Percentiles rank a stretch among this genome's conserved stretches.
Evolutionary conservation across 176 grass and related monocot genomes (phyloP).

Genomic region (Oryza officinalis): DNA sequence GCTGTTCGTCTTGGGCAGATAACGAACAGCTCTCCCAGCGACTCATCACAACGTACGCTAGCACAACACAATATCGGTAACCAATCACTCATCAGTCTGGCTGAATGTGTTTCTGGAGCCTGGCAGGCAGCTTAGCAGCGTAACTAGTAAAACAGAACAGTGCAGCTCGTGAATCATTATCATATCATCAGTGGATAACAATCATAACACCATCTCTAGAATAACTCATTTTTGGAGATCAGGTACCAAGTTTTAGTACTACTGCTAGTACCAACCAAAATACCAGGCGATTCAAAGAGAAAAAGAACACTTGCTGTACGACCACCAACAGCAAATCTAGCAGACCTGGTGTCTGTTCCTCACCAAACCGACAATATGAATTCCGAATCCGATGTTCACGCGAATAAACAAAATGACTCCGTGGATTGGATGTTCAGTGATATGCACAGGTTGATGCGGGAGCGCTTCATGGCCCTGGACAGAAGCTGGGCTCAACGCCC

Average conservation of each 20-base stretch:
- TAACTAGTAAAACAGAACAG: neutral
- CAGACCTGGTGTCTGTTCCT: neutral
- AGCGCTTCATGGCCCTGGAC: neutral
- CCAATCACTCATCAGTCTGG: no score
- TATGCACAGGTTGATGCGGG: conserved; percentile 37
- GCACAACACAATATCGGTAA: no score
- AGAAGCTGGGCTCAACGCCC: conserved; percentile 42
- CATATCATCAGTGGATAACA: neutral
- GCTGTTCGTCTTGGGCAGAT: no score
- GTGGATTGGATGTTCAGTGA: neutral
- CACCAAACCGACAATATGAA: conserved; percentile 12
- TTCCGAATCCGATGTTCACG: neutral
- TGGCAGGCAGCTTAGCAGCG: no score
- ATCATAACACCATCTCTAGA: neutral
- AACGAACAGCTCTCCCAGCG: no score
- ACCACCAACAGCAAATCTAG: neutral
- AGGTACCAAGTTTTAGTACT: neutral
- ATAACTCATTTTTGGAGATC: neutral
- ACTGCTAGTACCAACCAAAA: neutral
- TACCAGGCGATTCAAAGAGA: conserved; percentile 9
- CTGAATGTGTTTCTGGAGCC: no score
- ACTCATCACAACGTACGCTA: no score
- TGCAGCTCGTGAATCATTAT: neutral
- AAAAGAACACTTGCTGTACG: neutral
- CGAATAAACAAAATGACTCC: conserved; percentile 19